Evolutionary conservation across 805 yeast genomes (phyloP).

Genomic region (Pichia ethanolica): DNA sequence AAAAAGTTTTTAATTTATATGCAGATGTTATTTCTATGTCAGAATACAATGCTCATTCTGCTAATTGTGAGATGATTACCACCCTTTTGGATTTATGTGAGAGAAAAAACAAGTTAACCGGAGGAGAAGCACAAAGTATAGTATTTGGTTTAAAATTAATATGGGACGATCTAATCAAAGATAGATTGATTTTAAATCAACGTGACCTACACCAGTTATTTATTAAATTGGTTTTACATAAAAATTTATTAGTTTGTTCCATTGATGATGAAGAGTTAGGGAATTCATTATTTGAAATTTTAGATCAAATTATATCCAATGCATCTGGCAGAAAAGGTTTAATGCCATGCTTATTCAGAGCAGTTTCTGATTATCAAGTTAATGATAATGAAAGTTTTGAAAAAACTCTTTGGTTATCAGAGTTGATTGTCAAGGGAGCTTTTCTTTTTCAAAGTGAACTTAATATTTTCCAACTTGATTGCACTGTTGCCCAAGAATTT

Average conservation of each 20-base stretch:
- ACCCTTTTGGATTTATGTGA: constrained; percentile 10
- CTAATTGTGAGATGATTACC: constrained; percentile 12
- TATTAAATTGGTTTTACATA: constrained; percentile 43
- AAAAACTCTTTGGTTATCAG: constrained; percentile 41
- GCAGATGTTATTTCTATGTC: constrained; percentile 12
- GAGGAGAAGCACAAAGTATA: constrained; percentile 15
- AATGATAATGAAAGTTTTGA: constrained; percentile 30
- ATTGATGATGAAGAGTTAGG: constrained; percentile 24
- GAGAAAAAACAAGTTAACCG: constrained; percentile 6
- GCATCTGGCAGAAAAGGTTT: constrained; percentile 61
- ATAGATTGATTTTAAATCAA: constrained; percentile 59
- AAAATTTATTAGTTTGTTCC: constrained; percentile 33
- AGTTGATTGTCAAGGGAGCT: constrained; percentile 38
- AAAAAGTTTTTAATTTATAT: constrained; percentile 9
- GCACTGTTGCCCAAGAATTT: constrained; percentile 43
- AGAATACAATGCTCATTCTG: constrained; percentile 15
- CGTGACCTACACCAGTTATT: constrained; percentile 52
- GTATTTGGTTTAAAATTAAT: constrained; percentile 33
- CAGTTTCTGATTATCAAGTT: constrained; percentile 39
- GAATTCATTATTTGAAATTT: constrained; percentile 28
- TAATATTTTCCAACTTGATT: constrained; percentile 54
- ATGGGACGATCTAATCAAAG: constrained; percentile 53
- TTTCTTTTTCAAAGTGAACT: constrained; percentile 46
- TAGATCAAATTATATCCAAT: constrained; percentile 37
- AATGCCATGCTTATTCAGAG: constrained; percentile 48